Percentiles rank a stretch among this genome's conserved stretches.
These are phyloP conservation scores for Plasmodium knowlesi DNA, from an alignment of 169 alveolate genomes.

Conservation along the genomic window DNA sequence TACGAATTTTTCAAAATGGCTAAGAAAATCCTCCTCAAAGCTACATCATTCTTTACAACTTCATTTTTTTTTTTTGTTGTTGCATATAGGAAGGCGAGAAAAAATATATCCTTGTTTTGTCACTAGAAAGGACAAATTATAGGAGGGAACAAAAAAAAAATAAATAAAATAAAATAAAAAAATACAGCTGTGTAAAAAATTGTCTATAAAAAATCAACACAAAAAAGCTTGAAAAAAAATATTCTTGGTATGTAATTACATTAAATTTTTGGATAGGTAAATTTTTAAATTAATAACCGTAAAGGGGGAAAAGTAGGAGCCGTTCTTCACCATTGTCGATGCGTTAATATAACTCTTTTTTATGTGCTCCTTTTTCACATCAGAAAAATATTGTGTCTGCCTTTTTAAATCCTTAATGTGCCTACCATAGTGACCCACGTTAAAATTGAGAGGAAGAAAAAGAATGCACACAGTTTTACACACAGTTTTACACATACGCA, in stretches of 20 bases:
- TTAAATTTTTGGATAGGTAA: neutral
- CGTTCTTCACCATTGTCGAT: neutral
- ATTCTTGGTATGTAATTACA: constrained; percentile 25
- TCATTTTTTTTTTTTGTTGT: neutral
- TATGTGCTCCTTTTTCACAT: neutral
- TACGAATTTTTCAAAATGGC: neutral
- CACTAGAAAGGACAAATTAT: neutral
- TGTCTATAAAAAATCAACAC: neutral
- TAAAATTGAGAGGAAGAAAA: neutral
- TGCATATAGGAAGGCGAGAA: neutral
- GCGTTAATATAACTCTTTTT: neutral
- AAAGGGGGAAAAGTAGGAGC: neutral
- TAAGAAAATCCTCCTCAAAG: neutral
- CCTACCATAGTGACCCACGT: neutral
- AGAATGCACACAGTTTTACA: neutral
- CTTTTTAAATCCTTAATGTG: neutral
- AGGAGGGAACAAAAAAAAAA: neutral
- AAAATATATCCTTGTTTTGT: neutral
- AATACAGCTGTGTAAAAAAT: constrained; percentile 7
- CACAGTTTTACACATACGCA: neutral
- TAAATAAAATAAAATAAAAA: neutral
- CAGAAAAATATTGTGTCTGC: neutral
- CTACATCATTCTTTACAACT: neutral
- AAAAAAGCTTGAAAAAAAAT: neutral
- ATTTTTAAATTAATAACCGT: neutral